Evolutionary conservation across 208 protist species (phyloP), one percentile per base, ranked within the genome.

Genomic region (Trypanosoma cruzi): DNA sequence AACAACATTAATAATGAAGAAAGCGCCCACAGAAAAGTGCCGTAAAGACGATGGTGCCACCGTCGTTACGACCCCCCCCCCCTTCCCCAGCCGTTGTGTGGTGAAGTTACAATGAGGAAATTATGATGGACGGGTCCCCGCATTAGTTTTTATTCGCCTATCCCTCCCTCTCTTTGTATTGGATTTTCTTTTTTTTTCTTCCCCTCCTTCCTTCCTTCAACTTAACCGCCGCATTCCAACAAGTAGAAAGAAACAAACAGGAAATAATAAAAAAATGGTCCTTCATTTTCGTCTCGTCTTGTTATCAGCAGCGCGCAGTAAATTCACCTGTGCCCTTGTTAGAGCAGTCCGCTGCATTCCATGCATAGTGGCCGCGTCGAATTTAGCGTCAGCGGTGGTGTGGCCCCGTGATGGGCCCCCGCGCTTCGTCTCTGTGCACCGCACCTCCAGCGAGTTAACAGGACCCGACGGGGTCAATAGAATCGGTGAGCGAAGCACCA

Each of bases 401-500:
- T 50, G 13, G 18, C 46, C 20, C 46, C 20, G 46, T 50, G 59
- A 13, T 5, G 8, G 18, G 4, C 42, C 44, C 20, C 32, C 18
- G n/a, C 13, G 10, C 42, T 29, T 64, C n/a, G 4, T 16, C 5
- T 50, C 59, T 37, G 60, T 44, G 20, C 60, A 54, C 31, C 32
- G 14, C 20, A 65, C 60, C 46, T 54, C 60, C 28, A 65, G 28
- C 14, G 60, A 13, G 34, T 54, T 22, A 65, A 52, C 28, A 65
- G 40, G 31, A 28, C 60, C 60, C 1, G 16, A 31, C 0, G 60
- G 55, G 53, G 60, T 65, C 3, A 65, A 42, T 11, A 65, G 18
- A 65, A 65, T 53, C 24, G 60, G 60, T 32, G 46, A 65, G n/a
- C 28, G 42, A 28, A 65, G 31, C 42, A 46, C 5, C 0, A 65